Conservation (phyloP, 1,139 yeast species). For the Yarrowia galli region DNA sequence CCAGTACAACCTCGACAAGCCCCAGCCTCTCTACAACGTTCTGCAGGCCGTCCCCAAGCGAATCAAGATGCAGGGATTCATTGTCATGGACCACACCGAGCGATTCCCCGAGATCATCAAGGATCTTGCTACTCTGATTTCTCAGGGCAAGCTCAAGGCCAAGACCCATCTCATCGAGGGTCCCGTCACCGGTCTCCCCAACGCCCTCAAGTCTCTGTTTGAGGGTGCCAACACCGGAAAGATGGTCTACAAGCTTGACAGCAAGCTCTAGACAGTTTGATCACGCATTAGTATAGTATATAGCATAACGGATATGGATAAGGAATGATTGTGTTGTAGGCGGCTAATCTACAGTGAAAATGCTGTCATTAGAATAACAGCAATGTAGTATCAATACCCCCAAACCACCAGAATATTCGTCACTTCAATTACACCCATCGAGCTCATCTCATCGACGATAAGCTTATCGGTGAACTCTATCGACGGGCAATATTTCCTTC, state of each 20-base stretch:
- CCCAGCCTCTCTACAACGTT: constrained; percentile 41
- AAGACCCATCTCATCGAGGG: constrained; percentile 37
- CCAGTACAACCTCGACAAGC: constrained; percentile 52
- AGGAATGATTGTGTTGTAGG: no score
- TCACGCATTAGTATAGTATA: neutral
- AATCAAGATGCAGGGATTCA: constrained; percentile 43
- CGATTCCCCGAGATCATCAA: constrained; percentile 34
- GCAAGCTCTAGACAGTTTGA: neutral
- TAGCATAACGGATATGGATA: constrained; percentile 8
- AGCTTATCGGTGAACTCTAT: constrained; percentile 14
- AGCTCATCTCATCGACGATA: constrained; percentile 7
- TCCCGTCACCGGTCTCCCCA: constrained; percentile 32
- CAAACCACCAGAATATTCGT: no score
- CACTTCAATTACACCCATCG: no score
- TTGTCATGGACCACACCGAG: constrained; percentile 41
- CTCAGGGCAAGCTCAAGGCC: constrained; percentile 24
- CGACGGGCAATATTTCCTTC: neutral
- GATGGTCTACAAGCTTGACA: constrained; percentile 25
- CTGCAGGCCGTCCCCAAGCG: constrained; percentile 41
- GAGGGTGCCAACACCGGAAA: constrained; percentile 40
- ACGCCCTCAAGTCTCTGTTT: constrained; percentile 35
- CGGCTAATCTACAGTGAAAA: no score
- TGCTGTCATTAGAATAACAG: no score
- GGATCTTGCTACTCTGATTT: constrained; percentile 26
- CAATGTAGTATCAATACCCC: no score